Evolutionary conservation across 2,329 filamentous ascomycete genomes (phyloP).

Genomic region (Dothideomycetidae sp.): DNA sequence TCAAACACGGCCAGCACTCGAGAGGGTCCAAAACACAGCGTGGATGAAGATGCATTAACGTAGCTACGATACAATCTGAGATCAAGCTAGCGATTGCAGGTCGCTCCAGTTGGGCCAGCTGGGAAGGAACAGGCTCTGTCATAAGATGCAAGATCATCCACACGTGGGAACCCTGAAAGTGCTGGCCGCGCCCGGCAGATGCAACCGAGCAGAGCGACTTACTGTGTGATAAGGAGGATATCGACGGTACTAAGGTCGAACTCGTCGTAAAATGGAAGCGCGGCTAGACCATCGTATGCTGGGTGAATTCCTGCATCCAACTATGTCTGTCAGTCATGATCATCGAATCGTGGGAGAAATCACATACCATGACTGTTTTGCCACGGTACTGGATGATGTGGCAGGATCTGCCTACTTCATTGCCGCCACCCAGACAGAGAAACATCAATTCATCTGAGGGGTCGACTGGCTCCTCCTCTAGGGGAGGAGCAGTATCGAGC

Average conservation of each 20-base stretch:
- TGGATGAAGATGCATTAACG: conserved; percentile 7
- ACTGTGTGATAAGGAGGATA: conserved; percentile 97
- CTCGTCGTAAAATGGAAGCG: conserved; percentile 93
- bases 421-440: conserved; percentile 82
- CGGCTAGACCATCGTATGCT: conserved; percentile 84
- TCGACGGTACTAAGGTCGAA: conserved; percentile 97
- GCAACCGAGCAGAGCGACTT: conserved; percentile 44
- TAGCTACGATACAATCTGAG: too few relatives aligned
- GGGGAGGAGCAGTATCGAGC: conserved; percentile 51
- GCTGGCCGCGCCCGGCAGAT: too few relatives aligned
- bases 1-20: conserved; percentile 2
- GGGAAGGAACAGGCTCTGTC: too few relatives aligned
- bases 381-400: conserved; percentile 99
- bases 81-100: too few relatives aligned
- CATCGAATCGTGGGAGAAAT: not conserved
- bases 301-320: conserved; percentile 96
- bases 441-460: conserved; percentile 91
- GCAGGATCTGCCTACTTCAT: conserved; percentile 92
- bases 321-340: conserved; percentile 31
- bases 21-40: not conserved
- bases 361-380: conserved; percentile 88
- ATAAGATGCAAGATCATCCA: too few relatives aligned
- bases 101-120: too few relatives aligned
- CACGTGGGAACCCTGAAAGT: too few relatives aligned
- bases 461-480: conserved; percentile 73